phyloP scores from a whole-genome alignment of 116 monocot genomes.

The Iris pallida region DNA sequence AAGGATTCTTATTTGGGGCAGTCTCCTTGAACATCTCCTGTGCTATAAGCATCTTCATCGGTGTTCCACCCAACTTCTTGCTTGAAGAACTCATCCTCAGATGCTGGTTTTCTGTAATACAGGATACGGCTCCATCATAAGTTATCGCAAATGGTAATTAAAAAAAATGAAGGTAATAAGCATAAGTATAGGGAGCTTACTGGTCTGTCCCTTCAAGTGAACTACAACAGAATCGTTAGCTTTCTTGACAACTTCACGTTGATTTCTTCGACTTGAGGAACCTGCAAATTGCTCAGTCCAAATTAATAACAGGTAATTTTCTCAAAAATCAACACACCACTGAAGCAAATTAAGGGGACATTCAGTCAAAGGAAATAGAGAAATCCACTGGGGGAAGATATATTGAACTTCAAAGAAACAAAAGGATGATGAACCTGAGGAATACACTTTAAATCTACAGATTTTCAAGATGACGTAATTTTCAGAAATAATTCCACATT shows the following conservation, averaged over 20 bases:
- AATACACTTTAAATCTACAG: too few relatives aligned
- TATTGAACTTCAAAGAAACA: neutral
- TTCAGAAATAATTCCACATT: too few relatives aligned
- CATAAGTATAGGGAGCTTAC: slow-evolving; percentile 20
- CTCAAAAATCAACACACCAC: neutral
- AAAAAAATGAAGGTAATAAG: neutral
- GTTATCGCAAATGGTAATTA: neutral
- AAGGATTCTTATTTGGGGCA: slow-evolving; percentile 37
- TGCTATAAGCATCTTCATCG: slow-evolving; percentile 75
- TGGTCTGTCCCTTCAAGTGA: slow-evolving; percentile 26
- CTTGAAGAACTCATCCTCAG: slow-evolving; percentile 26
- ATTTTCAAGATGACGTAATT: too few relatives aligned
- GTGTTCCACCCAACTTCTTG: slow-evolving; percentile 46
- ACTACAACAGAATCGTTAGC: slow-evolving; percentile 14
- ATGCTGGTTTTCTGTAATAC: slow-evolving; percentile 29
- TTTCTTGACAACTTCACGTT: slow-evolving; percentile 21
- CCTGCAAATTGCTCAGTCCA: slow-evolving; percentile 13
- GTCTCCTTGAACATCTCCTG: slow-evolving; percentile 77
- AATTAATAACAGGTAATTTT: neutral
- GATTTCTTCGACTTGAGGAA: slow-evolving; percentile 36
- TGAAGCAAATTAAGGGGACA: neutral
- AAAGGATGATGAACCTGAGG: neutral
- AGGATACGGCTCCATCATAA: slow-evolving; percentile 6
- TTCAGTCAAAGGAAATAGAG: neutral
- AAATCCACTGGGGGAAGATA: neutral